Percentiles rank a stretch among this genome's conserved stretches.
These are phyloP conservation scores for Chimonanthus salicifolius DNA, from an alignment of 164 flowering plant genomes.

Conservation along the genomic window DNA sequence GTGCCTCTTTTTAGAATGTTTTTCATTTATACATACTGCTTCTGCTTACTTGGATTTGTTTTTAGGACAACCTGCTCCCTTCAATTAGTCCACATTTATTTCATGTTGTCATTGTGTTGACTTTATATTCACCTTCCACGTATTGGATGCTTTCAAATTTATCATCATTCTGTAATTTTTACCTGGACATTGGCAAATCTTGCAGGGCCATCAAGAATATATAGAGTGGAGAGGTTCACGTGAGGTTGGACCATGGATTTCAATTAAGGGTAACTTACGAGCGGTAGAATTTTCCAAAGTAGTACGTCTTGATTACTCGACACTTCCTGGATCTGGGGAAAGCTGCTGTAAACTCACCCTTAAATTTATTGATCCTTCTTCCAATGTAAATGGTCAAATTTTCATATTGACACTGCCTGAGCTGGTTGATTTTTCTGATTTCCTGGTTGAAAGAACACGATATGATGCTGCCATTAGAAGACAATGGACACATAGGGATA, in stretches of 20 bases:
- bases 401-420: slow-evolving; percentile 80
- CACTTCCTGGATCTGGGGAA: slow-evolving; percentile 86
- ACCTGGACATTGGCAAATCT: background rate
- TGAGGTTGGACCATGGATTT: slow-evolving; percentile 60
- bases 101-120: background rate
- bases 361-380: slow-evolving; percentile 55
- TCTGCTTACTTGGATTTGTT: too few species aligned
- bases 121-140: background rate
- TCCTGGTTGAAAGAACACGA: slow-evolving; percentile 76
- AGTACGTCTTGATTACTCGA: slow-evolving; percentile 53
- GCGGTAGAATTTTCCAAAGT: slow-evolving; percentile 84
- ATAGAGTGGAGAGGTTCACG: slow-evolving; percentile 19
- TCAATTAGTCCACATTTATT: too few species aligned
- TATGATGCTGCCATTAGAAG: slow-evolving; percentile 69
- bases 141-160: background rate
- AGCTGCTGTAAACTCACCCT: slow-evolving; percentile 92
- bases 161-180: background rate
- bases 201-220: slow-evolving; percentile 89
- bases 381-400: slow-evolving; percentile 40
- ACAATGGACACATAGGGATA: slow-evolving; percentile 79
- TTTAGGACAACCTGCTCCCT: too few species aligned
- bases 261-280: slow-evolving; percentile 38
- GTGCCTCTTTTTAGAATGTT: background rate
- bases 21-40: background rate
- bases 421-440: slow-evolving; percentile 67